Evolutionary conservation across 306 rosid species (phyloP), one percentile per base, ranked within the genome.

Genomic region (Pterocarpus macrocarpus): DNA sequence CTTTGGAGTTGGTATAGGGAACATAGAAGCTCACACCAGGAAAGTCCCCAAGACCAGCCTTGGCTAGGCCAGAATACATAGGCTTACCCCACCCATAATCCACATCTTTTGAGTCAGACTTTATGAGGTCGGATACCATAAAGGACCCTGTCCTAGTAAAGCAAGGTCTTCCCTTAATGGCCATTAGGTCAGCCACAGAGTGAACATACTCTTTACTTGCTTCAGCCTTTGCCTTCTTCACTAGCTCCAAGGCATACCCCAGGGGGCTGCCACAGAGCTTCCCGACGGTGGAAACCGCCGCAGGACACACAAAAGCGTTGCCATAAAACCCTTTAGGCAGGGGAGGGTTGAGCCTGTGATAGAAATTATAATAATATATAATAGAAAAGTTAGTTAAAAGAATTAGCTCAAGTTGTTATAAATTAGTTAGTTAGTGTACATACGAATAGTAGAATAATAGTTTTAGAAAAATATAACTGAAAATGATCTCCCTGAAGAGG

Each of bases 161-260:
- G 0, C n/a, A n/a, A 3, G 75, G 68, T 30, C 68, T 53, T 53
- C 61, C 79, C 13, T 41, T 41, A 6, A 7, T 75, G 1, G 7
- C 76, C 70, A 80, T 38, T 3, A 72, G 39, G 17, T 80, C 84
- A 1, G 30, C 52, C 7, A 63, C 16, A n/a, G 79, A 80, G 8
- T 30, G 74, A 36, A 80, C 79, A 53, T 72, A 80, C 61, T 80
- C 84, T 3, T 73, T 69, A 9, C 4, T 64, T 5, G 61, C 84
- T 30, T 64, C 74, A 12, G 7, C 1, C 36, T 64, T 64, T 10
- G 84, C 79, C 7, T 80, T 80, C 47, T 55, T 72, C 50, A 64
- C 75, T 4, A 64, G 8, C 69, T 64, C 75, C 2, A 80, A 7
- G 0, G 84, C 84, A 33, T 64, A 73, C n/a, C 28, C 74, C 8